Percentiles rank a stretch among this genome's conserved stretches.
phyloP scores from a whole-genome alignment of 192 early-diverging fungal genomes.

The Nowakowskiella sp. region DNA sequence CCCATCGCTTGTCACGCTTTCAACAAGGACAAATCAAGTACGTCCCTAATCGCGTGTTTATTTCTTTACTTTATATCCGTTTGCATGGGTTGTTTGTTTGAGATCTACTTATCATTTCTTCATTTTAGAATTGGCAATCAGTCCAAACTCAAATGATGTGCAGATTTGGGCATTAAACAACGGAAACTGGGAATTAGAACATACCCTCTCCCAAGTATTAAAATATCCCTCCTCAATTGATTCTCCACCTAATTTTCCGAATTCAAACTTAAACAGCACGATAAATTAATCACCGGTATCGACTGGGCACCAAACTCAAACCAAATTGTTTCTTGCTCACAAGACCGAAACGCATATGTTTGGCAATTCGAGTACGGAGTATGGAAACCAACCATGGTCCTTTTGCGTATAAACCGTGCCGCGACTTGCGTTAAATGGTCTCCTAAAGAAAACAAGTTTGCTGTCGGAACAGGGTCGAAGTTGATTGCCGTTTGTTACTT shows the following conservation, averaged over 20 bases:
- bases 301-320: constrained; percentile 95
- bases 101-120: not conserved
- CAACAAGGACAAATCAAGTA: constrained; percentile 82
- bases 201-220: constrained; percentile 64
- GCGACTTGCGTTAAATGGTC: constrained; percentile 92
- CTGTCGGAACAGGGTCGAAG: constrained; percentile 86
- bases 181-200: constrained; percentile 52
- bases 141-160: constrained; percentile 84
- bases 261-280: constrained; percentile 56
- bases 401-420: constrained; percentile 90
- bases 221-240: not conserved
- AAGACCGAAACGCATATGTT: constrained; percentile 98
- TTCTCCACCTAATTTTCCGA: not conserved
- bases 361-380: constrained; percentile 67
- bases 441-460: constrained; percentile 96
- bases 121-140: constrained; percentile 88
- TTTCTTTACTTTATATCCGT: not conserved
- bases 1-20: constrained; percentile 92
- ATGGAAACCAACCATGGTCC: constrained; percentile 89
- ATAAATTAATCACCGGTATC: constrained; percentile 88
- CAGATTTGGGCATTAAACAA: constrained; percentile 60
- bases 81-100: not conserved
- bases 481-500: constrained; percentile 92
- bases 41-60: constrained; percentile 10
- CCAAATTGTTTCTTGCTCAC: constrained; percentile 92